Evolutionary conservation across 305 asterid genomes (phyloP), one percentile per base, ranked within the genome.

Genomic region (Lippia alba): DNA sequence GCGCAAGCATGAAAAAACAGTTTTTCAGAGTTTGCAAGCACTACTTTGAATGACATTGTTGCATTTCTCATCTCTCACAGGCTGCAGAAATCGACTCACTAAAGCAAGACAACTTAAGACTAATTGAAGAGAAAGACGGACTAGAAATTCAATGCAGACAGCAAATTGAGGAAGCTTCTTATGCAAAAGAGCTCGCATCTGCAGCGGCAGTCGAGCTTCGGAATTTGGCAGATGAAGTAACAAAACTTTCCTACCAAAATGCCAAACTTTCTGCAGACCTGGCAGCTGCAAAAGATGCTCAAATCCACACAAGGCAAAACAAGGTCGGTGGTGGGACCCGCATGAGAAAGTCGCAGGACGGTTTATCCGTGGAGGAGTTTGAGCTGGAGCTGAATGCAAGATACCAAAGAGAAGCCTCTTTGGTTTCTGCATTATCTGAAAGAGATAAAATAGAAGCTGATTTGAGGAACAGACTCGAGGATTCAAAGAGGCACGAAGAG

Each of bases 161-260:
- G 71, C 86, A 89, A 64, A 73, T 84, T 6, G 91, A 85, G 62
- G 97, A 91, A 84, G 89, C 92, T 74, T 81, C 83, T 19, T 89
- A 91, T 65, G 97, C 97, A 12, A 91, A 85, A 78, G 94, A 91
- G 76, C 86, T 91, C 32, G 97, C 97, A 4, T 81, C 91, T 15
- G 94, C 91, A 12, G 97, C 97, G 33, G 97, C 96, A 74, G 91
- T 84, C 53, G 97, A 91, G 84, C 97, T 91, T 55, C 87, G 86
- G 39, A 89, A 84, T 83, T 79, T 91, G 76, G 97, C 96, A 46
- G 94, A 81, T 76, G 96, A 91, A 81, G 94, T 89, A 60, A 86
- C 91, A 4, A 88, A 88, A 69, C 93, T 91, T 70, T 87, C 97
- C 73, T 91, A 89, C 74, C 85, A 85, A 73, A 89, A 91, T 44